Percentiles rank a stretch among this genome's conserved stretches.
Evolutionary conservation across 305 asterid genomes (phyloP).

Genomic region (Solanum chacoense): DNA sequence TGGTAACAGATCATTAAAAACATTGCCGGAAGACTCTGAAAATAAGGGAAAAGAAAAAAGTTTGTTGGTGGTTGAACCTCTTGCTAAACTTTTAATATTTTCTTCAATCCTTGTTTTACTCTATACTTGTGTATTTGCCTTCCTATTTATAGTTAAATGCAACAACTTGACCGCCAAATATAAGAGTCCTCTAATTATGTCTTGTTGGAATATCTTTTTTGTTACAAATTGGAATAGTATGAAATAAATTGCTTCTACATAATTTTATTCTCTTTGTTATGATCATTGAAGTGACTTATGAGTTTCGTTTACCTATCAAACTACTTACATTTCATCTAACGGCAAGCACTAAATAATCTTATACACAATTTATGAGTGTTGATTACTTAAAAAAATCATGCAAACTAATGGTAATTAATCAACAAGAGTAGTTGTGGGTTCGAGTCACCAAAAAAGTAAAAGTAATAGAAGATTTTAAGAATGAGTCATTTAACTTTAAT

Average conservation of each 20-base stretch:
- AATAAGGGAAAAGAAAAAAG: conserved; percentile 14
- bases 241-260: not conserved
- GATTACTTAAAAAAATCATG: not conserved
- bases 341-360: not conserved
- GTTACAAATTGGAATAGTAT: not conserved
- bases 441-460: not conserved
- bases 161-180: not conserved
- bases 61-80: conserved; percentile 76
- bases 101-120: not conserved
- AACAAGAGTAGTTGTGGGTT: not conserved
- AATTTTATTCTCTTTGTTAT: not conserved
- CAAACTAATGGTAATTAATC: not conserved
- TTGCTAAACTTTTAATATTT: not conserved
- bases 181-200: not conserved
- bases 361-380: not conserved
- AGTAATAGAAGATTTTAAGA: too few species aligned
- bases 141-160: not conserved
- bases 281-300: not conserved
- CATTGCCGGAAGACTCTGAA: conserved; percentile 24
- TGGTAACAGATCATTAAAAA: conserved; percentile 37
- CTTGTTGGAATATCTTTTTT: not conserved
- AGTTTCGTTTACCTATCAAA: not conserved
- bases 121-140: not conserved
- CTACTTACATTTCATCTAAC: not conserved
- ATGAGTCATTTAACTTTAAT: too few species aligned